Evolutionary conservation across 345 rosid species (phyloP).

Genomic region (Pistacia atlantica): DNA sequence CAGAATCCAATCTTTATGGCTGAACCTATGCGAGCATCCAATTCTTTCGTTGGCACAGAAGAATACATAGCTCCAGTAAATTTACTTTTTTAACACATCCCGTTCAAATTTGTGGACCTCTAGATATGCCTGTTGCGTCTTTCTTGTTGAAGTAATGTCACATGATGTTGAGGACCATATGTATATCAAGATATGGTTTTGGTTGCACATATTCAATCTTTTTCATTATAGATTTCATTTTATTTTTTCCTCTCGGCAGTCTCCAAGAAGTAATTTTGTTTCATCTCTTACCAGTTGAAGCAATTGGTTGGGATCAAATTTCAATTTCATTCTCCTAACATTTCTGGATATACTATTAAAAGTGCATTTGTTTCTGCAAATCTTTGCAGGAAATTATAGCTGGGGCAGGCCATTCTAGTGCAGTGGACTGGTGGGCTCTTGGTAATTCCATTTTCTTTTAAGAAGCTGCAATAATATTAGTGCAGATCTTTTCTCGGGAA

Average conservation of each 20-base stretch:
- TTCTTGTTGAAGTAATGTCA: not conserved
- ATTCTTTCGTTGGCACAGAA: constrained; percentile 97
- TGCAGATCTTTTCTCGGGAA: not conserved
- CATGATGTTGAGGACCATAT: not conserved
- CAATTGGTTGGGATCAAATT: not conserved
- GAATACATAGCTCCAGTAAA: constrained; percentile 97
- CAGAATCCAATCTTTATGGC: constrained; percentile 84
- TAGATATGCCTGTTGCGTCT: not conserved
- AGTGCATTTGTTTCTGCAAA: not conserved
- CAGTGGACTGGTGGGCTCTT: constrained; percentile 99
- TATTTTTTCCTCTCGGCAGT: not conserved
- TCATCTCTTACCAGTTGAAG: too few species aligned
- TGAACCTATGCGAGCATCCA: constrained; percentile 96
- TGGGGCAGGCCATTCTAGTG: constrained; percentile 93
- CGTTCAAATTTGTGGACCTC: not conserved
- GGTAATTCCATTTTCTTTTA: constrained; percentile 43
- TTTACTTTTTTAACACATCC: constrained; percentile 1
- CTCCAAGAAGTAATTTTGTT: not conserved
- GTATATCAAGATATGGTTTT: not conserved
- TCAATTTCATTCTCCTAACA: not conserved
- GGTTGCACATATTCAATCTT: not conserved
- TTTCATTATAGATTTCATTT: not conserved
- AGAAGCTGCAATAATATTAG: not conserved
- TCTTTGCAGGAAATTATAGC: constrained; percentile 76
- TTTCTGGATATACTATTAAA: not conserved